A percentile compares a stretch with the other conserved stretches of the same genome.
Conservation (phyloP, 306 rosid genomes). For the Pyrus pyrifolia region DNA sequence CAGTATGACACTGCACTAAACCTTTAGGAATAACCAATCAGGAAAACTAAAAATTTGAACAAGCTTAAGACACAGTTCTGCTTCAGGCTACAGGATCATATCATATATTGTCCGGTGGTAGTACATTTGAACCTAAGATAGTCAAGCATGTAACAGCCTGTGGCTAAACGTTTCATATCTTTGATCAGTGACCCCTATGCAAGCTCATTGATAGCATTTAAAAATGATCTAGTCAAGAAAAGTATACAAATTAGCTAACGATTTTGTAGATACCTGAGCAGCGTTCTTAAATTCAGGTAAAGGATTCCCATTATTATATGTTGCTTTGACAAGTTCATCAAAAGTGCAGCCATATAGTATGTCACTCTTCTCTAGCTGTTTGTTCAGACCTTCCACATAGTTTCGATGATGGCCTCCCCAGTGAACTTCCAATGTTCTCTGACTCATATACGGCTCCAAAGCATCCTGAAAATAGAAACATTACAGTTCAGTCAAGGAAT, state of each 20-base stretch:
- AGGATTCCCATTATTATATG: conserved; percentile 91
- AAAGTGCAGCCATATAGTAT: conserved; percentile 70
- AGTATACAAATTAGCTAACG: conserved; percentile 9
- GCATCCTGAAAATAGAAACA: not conserved
- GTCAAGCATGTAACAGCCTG: not conserved
- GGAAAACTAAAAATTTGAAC: not conserved
- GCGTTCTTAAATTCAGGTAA: conserved; percentile 85
- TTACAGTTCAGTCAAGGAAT: not conserved
- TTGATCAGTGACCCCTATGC: not conserved
- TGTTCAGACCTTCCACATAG: conserved; percentile 66
- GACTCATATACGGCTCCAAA: conserved; percentile 57
- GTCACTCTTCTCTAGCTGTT: conserved; percentile 74
- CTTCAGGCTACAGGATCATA: not conserved
- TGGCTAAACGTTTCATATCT: not conserved
- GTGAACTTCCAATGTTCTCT: conserved; percentile 44
- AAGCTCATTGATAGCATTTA: not conserved
- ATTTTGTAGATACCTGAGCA: conserved; percentile 63
- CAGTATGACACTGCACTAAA: not conserved
- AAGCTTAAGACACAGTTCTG: not conserved
- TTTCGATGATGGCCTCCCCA: conserved; percentile 82
- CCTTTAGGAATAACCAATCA: not conserved
- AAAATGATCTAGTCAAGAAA: not conserved
- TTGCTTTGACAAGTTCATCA: conserved; percentile 84
- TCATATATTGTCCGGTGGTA: not conserved
- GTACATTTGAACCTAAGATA: not conserved